Percentiles rank a stretch among this genome's conserved stretches.
Conservation (phyloP, 176 grass and related monocot genomes). For the Aegilops bicornis region DNA sequence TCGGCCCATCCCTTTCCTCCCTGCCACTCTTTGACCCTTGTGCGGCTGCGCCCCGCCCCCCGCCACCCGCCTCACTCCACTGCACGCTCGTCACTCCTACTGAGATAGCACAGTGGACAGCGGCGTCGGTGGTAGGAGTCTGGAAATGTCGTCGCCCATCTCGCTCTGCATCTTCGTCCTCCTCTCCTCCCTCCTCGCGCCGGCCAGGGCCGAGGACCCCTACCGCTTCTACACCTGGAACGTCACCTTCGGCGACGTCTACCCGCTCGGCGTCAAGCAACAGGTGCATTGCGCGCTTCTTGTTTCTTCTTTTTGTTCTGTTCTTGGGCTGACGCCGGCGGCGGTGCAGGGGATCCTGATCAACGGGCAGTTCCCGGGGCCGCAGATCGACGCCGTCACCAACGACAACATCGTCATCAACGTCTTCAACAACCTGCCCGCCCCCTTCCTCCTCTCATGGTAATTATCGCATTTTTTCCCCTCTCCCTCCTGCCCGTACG, state of each 20-base stretch:
- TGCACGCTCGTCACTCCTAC: not conserved
- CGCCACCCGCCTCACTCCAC: not conserved
- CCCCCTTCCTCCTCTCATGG: slow-evolving; percentile 89
- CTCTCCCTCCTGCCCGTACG: not conserved
- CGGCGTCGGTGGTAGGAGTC: not conserved
- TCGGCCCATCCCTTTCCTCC: slow-evolving; percentile 2
- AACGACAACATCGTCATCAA: slow-evolving; percentile 97
- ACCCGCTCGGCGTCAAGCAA: slow-evolving; percentile 80
- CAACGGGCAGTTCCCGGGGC: slow-evolving; percentile 96
- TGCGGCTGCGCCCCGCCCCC: not conserved
- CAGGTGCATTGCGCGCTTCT: not conserved
- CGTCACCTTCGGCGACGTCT: slow-evolving; percentile 80
- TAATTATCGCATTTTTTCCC: not conserved
- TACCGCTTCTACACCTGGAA: slow-evolving; percentile 89
- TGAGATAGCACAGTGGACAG: not conserved
- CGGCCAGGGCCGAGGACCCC: slow-evolving; percentile 56
- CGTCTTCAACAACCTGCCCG: slow-evolving; percentile 86
- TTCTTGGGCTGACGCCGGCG: not conserved
- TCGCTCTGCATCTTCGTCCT: not conserved
- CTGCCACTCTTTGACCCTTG: slow-evolving; percentile 40
- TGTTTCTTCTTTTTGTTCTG: not conserved
- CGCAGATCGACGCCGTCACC: slow-evolving; percentile 93
- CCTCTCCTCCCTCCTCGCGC: slow-evolving; percentile 11
- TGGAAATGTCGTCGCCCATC: slow-evolving; percentile 17
- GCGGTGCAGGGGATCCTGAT: slow-evolving; percentile 86